Conservation (phyloP, 2,329 filamentous ascomycete species). For the Aspergillus hiratsukae region DNA sequence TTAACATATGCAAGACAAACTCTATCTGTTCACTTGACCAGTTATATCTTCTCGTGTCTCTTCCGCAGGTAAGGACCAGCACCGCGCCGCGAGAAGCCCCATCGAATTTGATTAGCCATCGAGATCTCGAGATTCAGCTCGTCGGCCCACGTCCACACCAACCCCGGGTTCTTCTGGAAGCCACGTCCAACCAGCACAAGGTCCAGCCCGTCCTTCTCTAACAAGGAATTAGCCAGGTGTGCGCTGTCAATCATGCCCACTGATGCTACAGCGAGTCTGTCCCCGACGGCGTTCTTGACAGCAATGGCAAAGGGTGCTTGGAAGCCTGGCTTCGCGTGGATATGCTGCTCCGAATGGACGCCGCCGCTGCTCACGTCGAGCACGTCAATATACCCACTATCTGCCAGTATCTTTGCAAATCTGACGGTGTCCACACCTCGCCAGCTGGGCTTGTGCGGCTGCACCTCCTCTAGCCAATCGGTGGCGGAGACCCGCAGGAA, state of each 20-base stretch:
- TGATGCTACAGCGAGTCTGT: constrained; percentile 63
- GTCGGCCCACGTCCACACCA: constrained; percentile 68
- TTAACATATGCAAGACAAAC: not conserved
- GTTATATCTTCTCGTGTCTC: constrained; percentile 8
- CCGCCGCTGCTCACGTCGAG: constrained; percentile 65
- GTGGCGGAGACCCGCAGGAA: constrained; percentile 67
- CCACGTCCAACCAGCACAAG: constrained; percentile 67
- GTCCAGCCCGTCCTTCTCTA: constrained; percentile 55
- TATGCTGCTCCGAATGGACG: constrained; percentile 25
- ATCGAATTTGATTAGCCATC: constrained; percentile 66
- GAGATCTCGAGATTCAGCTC: constrained; percentile 66
- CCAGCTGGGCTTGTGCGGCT: constrained; percentile 61
- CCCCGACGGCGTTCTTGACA: constrained; percentile 68
- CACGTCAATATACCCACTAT: constrained; percentile 66
- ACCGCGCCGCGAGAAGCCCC: constrained; percentile 43
- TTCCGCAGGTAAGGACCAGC: constrained; percentile 12
- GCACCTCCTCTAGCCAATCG: constrained; percentile 65
- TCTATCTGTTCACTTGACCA: not conserved
- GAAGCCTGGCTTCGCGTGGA: constrained; percentile 55
- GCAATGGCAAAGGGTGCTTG: constrained; percentile 68
- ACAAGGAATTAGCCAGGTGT: constrained; percentile 61
- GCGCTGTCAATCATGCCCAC: constrained; percentile 71
- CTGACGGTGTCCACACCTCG: constrained; percentile 60
- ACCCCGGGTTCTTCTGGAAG: constrained; percentile 77
- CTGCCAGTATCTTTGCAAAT: constrained; percentile 64